A percentile compares a stretch with the other conserved stretches of the same genome.
Evolutionary conservation across 1,139 yeast genomes (phyloP).

Genomic region (Geotrichum europaeum): DNA sequence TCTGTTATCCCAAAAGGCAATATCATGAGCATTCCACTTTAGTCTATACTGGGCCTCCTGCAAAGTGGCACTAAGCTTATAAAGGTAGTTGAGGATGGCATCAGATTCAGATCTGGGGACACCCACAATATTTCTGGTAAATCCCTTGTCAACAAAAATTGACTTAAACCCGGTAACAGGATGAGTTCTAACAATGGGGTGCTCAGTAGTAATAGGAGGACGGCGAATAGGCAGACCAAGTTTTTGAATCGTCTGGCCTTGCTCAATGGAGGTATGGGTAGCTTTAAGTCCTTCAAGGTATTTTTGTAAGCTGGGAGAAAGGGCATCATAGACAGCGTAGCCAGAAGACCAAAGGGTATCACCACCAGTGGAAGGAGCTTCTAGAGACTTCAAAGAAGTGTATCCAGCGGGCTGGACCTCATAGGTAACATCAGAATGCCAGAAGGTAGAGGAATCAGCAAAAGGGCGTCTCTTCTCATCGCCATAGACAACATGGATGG

Average conservation of each 20-base stretch:
- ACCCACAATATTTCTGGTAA: slow-evolving; percentile 39
- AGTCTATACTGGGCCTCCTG: slow-evolving; percentile 41
- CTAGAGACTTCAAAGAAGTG: slow-evolving; percentile 41
- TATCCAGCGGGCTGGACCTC: slow-evolving; percentile 44
- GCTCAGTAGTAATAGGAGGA: slow-evolving; percentile 33
- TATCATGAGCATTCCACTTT: slow-evolving; percentile 52
- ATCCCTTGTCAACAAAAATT: slow-evolving; percentile 39
- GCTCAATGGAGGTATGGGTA: slow-evolving; percentile 29
- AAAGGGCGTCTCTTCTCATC: slow-evolving; percentile 1
- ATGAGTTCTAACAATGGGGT: slow-evolving; percentile 44
- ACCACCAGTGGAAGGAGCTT: slow-evolving; percentile 43
- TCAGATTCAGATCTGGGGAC: slow-evolving; percentile 35
- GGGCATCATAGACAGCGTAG: slow-evolving; percentile 43
- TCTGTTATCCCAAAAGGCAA: slow-evolving; percentile 41
- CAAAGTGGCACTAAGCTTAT: slow-evolving; percentile 40
- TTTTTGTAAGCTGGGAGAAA: slow-evolving; percentile 40
- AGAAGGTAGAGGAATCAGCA: slow-evolving; percentile 22
- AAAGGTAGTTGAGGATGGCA: slow-evolving; percentile 39
- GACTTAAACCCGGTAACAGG: slow-evolving; percentile 47
- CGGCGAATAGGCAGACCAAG: slow-evolving; percentile 21
- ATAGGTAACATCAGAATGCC: slow-evolving; percentile 48
- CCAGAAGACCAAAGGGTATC: slow-evolving; percentile 46
- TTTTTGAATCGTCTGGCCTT: slow-evolving; percentile 33
- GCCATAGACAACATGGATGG: slow-evolving; percentile 34
- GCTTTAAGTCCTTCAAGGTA: slow-evolving; percentile 39